Percentiles rank a stretch among this genome's conserved stretches.
Conservation (phyloP, 164 flowering plant genomes). For the Echeveria elegans region DNA sequence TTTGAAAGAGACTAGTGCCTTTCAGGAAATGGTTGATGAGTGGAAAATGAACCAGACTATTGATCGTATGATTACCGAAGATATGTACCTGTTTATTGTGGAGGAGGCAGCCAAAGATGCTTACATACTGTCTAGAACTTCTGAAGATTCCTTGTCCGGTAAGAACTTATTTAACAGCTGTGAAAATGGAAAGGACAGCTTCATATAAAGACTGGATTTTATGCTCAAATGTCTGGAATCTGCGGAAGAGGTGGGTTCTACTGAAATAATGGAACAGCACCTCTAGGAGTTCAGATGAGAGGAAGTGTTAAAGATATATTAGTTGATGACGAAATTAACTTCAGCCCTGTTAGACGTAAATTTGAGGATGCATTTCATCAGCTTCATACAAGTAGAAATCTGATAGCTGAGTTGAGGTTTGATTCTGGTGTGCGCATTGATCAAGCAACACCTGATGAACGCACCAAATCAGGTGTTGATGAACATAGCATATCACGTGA, state of each 20-base stretch:
- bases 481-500: neutral
- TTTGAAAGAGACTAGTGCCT: neutral
- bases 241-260: constrained; percentile 14
- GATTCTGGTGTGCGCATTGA: constrained; percentile 15
- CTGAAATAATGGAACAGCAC: constrained; percentile 16
- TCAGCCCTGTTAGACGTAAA: constrained; percentile 22
- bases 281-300: constrained; percentile 14
- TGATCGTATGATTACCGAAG: constrained; percentile 14
- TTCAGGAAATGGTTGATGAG: neutral
- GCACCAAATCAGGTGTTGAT: neutral
- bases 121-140: neutral
- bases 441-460: constrained; percentile 5
- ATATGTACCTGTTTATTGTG: constrained; percentile 18
- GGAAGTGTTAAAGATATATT: constrained; percentile 10
- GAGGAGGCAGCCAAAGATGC: constrained; percentile 22
- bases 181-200: constrained; percentile 17
- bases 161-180: neutral
- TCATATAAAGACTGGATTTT: constrained; percentile 22
- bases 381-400: constrained; percentile 17
- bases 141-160: constrained; percentile 8
- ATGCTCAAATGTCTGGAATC: constrained; percentile 16
- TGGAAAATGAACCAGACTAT: constrained; percentile 2
- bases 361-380: constrained; percentile 33
- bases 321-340: constrained; percentile 21
- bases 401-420: constrained; percentile 21